Evolutionary conservation across 2,329 filamentous ascomycete genomes (phyloP), one percentile per base, ranked within the genome.

Genomic region (Ilyonectria sp.): DNA sequence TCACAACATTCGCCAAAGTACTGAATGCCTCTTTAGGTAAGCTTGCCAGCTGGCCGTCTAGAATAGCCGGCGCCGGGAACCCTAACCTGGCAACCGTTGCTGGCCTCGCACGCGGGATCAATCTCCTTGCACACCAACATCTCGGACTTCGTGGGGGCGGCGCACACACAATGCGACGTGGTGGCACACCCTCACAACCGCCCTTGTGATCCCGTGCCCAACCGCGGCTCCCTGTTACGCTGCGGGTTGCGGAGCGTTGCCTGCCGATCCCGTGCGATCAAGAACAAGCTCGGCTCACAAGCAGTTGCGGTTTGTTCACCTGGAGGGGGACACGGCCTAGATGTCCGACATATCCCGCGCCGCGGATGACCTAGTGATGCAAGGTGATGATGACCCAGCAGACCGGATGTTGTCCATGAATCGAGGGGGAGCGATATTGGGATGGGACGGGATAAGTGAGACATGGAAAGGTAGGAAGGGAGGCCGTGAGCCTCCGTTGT

Each of bases 401-500:
- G 40, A n/a, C 15, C 58, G 44, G 47, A 56, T 33, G 17, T 44
- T 40, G 54, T 49, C 35, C n/a, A 33, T 63, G 53, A 50, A 61
- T 60, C 57, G 52, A 40, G 35, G 26, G 40, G 69, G 55, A 52
- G 49, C 63, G 57, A 43, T 68, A 44, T 52, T 63, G 11, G 47
- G 43, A 50, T 46, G 43, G 19, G 11, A 29, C 31, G 44, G 19
- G 44, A 44, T 33, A 33, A n/a, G n/a, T 33, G 17, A 40, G 19
- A 49, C 17, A 54, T 46, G 31, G 49, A 64, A 31, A 55, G 23
- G 61, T 37, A 63, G 53, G 49, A 49, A 57, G 63, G 49, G 52
- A 57, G 63, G 67, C 65, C 65, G 60, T 65, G 56, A 70, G 66
- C 59, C 58, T 57, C 70, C 56, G 55, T 57, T 59, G 54, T 57